Percentiles rank a stretch among this genome's conserved stretches.
Conservation (phyloP, 2,329 filamentous ascomycete species). For the Calycina herbarum region DNA sequence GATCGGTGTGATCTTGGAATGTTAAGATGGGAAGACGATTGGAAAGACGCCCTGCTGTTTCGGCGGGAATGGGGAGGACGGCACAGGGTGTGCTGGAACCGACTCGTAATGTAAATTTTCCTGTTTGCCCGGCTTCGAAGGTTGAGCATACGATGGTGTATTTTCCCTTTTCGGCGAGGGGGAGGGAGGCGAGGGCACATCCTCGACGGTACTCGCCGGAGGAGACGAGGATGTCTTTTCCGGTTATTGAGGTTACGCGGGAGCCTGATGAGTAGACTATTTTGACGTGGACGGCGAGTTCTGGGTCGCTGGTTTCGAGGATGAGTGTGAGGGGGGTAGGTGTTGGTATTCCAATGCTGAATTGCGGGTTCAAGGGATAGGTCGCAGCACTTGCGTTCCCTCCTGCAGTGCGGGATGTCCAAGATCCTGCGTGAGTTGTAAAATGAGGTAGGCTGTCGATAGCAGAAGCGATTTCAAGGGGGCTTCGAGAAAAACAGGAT, state of each 20-base stretch:
- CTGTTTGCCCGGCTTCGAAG: constrained; percentile 77
- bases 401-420: constrained; percentile 79
- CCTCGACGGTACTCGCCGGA: constrained; percentile 88
- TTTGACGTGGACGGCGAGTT: constrained; percentile 80
- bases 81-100: constrained; percentile 59
- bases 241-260: constrained; percentile 67
- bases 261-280: constrained; percentile 75
- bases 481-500: constrained; percentile 71
- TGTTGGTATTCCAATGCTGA: constrained; percentile 59
- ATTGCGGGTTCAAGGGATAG: constrained; percentile 89
- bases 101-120: constrained; percentile 74
- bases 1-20: constrained; percentile 51
- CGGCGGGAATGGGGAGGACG: constrained; percentile 63
- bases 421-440: constrained; percentile 62
- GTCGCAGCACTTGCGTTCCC: constrained; percentile 75
- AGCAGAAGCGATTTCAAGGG: constrained; percentile 63
- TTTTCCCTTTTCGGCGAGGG: constrained; percentile 62
- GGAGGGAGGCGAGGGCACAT: constrained; percentile 67
- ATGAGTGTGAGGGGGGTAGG: constrained; percentile 68
- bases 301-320: constrained; percentile 64
- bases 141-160: constrained; percentile 93
- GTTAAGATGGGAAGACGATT: constrained; percentile 55
- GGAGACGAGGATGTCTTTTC: constrained; percentile 76
- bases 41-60: constrained; percentile 73
- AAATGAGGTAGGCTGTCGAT: constrained; percentile 39